Base-by-base conservation (phyloP, 345 rosid species). In the Sisymbrium irio region DNA sequence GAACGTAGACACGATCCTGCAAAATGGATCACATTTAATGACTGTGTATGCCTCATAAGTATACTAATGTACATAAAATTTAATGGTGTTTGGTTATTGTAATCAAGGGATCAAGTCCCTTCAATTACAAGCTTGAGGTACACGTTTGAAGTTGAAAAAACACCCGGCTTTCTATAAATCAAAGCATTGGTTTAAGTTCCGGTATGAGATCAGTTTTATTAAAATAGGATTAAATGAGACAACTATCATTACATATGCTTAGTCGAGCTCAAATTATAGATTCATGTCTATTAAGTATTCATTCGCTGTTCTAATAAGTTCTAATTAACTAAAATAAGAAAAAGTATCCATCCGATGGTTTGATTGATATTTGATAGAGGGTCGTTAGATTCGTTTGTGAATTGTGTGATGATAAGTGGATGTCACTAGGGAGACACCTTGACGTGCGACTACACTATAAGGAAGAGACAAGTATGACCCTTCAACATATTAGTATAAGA, bases 361-460 rank as follows among this genome's bases (percentile, higher is more conserved):
- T 42, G 50, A 68, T 58, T 59, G 67, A 35, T 60, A 61, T 61
- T 68, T 61, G 63, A 42, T 53, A 68, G 32, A 64, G 58, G 36
- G 35, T 15, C 74, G 20, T 67, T 76, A 69, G 65, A 69, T 76
- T 76, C 70, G 68, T 12, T 45, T 22, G 25, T 35, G 44, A 54
- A 62, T 76, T 44, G 70, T 44, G 70, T 62, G 74, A 76, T 76
- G 79, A 76, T 69, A 76, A 76, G 53, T 76, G 79, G 71, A 62
- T 69, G 79, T 76, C 79, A 76, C 79, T 62, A 76, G 30, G 79
- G 64, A 62, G 74, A 76, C 75, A 69, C 65, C 11, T 62, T 45
- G 79, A 76, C 75, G 79, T 69, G 49, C 53, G 75, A 76, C 79
- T 44, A 54, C 79, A 76, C 75, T 76, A 54, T 76, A 35, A 62